Evolutionary conservation across 139 green algal species (phyloP), one percentile per base, ranked within the genome.

Genomic region (Chlamydomonas eustigma): DNA sequence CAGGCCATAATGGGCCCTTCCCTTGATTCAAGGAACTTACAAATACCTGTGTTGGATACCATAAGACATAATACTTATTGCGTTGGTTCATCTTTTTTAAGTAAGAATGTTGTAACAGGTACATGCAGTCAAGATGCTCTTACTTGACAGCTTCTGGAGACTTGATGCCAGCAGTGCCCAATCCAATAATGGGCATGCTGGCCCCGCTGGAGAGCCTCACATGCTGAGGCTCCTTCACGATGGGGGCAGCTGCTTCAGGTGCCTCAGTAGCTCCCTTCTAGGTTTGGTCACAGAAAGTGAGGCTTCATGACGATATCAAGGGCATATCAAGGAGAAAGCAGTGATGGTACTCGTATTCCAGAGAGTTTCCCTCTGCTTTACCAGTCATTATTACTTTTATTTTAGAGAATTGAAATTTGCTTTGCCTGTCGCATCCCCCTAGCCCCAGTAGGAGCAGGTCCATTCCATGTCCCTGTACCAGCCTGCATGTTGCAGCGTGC

Each of bases 401-500:
- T n/a, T n/a, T n/a, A n/a, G n/a, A n/a, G n/a, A n/a, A n/a, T n/a
- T n/a, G n/a, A n/a, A n/a, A n/a, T n/a, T n/a, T n/a, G n/a, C n/a
- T n/a, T n/a, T n/a, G n/a, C n/a, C n/a, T n/a, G n/a, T n/a, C n/a
- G n/a, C n/a, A n/a, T 58, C 44, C 12, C 18, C 44, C 44, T 18
- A 18, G 44, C 44, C 30, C 89, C 88, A 1, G 39, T n/a, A 0
- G 91, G 91, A 3, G 91, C 91, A 8, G 91, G 85, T n/a, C 91
- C 91, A 50, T 94, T 87, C 91, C 91, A 96, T 0, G 82, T 88
- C 32, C 90, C 91, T 0, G 88, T 92, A 4, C 84, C 81, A 2
- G 85, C 90, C 79, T 88, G 50, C 31, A 37, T n/a, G n/a, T n/a
- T n/a, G n/a, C n/a, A n/a, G n/a, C n/a, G n/a, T 18, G 1, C 24